Base-by-base conservation (phyloP, 1,284 basidiomycete species). In the Jaminaea rosea region DNA sequence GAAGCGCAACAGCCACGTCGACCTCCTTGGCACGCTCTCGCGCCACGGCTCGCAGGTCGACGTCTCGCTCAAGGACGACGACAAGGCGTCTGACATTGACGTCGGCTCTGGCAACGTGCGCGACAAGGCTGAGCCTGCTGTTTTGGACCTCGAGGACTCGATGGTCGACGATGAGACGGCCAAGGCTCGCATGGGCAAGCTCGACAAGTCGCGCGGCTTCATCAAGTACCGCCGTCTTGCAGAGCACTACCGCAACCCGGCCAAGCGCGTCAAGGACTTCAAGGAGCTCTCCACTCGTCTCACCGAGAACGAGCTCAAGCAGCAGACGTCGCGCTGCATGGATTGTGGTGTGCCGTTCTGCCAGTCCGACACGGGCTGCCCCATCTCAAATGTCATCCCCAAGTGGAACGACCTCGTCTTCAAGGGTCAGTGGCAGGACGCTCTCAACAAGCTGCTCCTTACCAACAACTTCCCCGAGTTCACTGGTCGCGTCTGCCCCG, bases 401-500 rank as follows among this genome's bases (percentile, higher is more conserved):
- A 65, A 67, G 56, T 71, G 67, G 65, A 72, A 72, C 58, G 68
- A 72, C 52, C 60, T 72, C 41, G 69, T 72, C 47, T 72, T 72
- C 65, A 72, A 70, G 59, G 63, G 65, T 15, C 63, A 67, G 52
- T 72, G 69, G 69, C 52, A 63, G 53, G 69, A 69, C 42, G 69
- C 69, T 42, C 59, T 68, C 56, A 59, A 70, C 62, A 55, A 60
- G 36, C 59, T 72, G 41, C 56, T 69, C 37, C 65, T 65, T 60
- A 72, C 69, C 51, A 72, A 72, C 64, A 72, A 72, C 67, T 72
- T 72, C 63, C 67, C 68, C 57, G 62, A 63, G 55, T 70, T 66
- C 58, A 68, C 60, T 45, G 69, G 68, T 54, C 68, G 68, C 50
- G 68, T 71, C 55, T 71, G 68, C 65, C 68, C 68, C 24, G 68